These are phyloP conservation scores for Lactifluus hygrophoroides DNA, from an alignment of 768 basidiomycete genomes.

Conservation along the genomic window DNA sequence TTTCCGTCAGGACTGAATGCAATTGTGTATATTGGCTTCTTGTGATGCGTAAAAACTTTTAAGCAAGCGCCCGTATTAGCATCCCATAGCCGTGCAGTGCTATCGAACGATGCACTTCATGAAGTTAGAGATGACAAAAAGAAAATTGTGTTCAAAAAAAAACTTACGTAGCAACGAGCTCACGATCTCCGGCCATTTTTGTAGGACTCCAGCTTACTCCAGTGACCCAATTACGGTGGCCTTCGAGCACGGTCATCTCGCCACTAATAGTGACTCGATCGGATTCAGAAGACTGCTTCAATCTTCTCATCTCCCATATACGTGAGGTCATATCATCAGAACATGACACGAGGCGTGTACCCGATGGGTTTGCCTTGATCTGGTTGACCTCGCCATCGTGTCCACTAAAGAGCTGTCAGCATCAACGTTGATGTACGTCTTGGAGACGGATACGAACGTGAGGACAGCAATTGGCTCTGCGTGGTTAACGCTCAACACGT, in stretches of 20 bases:
- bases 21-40: conserved; percentile 61
- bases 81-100: conserved; percentile 78
- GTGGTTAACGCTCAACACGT: conserved; percentile 49
- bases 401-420: conserved; percentile 36
- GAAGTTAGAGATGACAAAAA: not conserved
- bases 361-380: conserved; percentile 57
- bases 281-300: conserved; percentile 27
- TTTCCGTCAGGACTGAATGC: conserved; percentile 68
- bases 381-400: conserved; percentile 75
- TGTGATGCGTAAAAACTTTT: conserved; percentile 63
- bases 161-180: conserved; percentile 63
- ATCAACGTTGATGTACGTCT: not conserved
- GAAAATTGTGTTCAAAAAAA: conserved; percentile 3
- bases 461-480: conserved; percentile 52
- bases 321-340: conserved; percentile 76
- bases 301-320: conserved; percentile 59
- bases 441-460: conserved; percentile 35
- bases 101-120: conserved; percentile 69
- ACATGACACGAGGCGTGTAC: conserved; percentile 66
- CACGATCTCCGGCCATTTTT: conserved; percentile 39
- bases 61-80: conserved; percentile 68
- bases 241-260: conserved; percentile 38
- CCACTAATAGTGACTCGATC: conserved; percentile 23
- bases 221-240: conserved; percentile 59
- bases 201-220: conserved; percentile 63